phyloP scores from a whole-genome alignment of 306 rosid species.

The Neltuma alba region DNA sequence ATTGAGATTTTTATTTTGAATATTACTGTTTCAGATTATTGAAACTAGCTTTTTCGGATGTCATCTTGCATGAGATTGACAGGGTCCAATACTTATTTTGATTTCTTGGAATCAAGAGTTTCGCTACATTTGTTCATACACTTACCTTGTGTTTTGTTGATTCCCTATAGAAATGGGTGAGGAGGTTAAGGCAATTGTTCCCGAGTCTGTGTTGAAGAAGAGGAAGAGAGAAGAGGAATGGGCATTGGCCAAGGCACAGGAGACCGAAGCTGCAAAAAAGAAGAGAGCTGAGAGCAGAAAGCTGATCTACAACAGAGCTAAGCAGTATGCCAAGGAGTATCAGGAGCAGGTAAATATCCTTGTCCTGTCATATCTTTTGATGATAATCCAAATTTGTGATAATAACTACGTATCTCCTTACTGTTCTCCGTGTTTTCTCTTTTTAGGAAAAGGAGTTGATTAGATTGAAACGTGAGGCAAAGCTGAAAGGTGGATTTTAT shows the following conservation, averaged over 20 bases:
- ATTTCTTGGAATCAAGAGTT: neutral
- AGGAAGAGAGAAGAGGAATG: slow-evolving; percentile 77
- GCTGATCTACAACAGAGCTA: slow-evolving; percentile 69
- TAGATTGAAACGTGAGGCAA: slow-evolving; percentile 81
- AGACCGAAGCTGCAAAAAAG: slow-evolving; percentile 56
- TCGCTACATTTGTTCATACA: neutral
- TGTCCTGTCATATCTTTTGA: neutral
- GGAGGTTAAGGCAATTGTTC: slow-evolving; percentile 60
- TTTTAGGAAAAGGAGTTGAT: slow-evolving; percentile 69
- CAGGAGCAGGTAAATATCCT: slow-evolving; percentile 53
- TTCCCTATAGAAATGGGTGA: slow-evolving; percentile 57
- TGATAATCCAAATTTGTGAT: neutral
- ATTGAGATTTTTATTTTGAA: too few species aligned
- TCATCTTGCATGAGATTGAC: neutral
- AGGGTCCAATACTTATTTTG: neutral
- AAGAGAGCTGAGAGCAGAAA: slow-evolving; percentile 70
- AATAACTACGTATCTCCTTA: too few species aligned
- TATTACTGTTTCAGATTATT: neutral
- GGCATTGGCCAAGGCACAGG: slow-evolving; percentile 69
- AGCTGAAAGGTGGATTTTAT: slow-evolving; percentile 91
- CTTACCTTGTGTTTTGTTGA: neutral
- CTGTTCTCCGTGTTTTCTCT: neutral
- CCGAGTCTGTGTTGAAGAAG: slow-evolving; percentile 85
- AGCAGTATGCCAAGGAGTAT: slow-evolving; percentile 66
- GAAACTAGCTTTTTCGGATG: neutral